Base-by-base conservation (phyloP, 1,284 basidiomycete species). In the Pascua guehoae region DNA sequence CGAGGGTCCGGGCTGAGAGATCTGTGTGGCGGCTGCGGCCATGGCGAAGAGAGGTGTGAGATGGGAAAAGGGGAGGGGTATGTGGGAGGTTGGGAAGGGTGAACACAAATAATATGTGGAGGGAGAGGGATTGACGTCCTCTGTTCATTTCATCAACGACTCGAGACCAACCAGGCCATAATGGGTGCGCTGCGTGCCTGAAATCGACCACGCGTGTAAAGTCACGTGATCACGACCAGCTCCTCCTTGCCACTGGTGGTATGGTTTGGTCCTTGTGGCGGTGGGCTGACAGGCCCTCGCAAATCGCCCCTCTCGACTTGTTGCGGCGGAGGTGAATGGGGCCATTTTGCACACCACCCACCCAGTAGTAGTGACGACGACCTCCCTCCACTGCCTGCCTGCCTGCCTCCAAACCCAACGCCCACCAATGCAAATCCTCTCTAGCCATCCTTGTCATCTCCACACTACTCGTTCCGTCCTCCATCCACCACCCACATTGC, bases 151-250 rank as follows among this genome's bases (percentile, higher is more conserved):
- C 24, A 32, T n/a, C n/a, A n/a, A n/a, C 24, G 24, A 32, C 24
- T 32, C 24, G 24, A n/a, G n/a, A n/a, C n/a, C 16, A 41, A 49
- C 17, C 18, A 18, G 18, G 18, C 18, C 9, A n/a, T n/a, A 47
- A 15, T 18, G 7, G 38, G 16, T n/a, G 16, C 37, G 14, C 41
- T 49, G 37, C 46, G 55, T 57, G 50, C 56, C 56, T 57, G 56
- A 57, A 41, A 47, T 41, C 14, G 11, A 17, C n/a, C 7, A 32
- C 24, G 24, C 24, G 24, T n/a, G n/a, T 32, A 32, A 32, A 32
- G 24, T 32, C 24, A 32, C 24, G 24, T 32, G 24, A 32, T 32
- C 24, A 3, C 7, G 3, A 32, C 4, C 7, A 3, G 24, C 24
- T 32, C 24, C 24, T 32, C 24, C 24, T 32, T 7, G n/a, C n/a